Percentiles rank a stretch among this genome's conserved stretches.
Evolutionary conservation across 1,139 yeast genomes (phyloP).

Genomic region (Candida neerlandica): DNA sequence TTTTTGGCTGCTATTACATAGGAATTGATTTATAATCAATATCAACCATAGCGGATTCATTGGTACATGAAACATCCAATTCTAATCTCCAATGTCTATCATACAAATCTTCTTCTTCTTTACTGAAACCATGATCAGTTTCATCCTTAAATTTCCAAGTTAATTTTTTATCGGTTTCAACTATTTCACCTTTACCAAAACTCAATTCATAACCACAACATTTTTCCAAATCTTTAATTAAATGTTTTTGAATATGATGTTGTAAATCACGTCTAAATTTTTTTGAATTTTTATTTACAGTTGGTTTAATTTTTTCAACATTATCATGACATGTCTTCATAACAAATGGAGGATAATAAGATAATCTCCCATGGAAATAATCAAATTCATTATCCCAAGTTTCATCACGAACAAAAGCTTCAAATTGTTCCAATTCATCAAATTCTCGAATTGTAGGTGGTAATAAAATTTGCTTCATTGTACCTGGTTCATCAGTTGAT

Average conservation of each 20-base stretch:
- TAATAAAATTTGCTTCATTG: constrained; percentile 31
- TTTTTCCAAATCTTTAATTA: constrained; percentile 64
- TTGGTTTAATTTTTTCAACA: constrained; percentile 72
- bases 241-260: constrained; percentile 73
- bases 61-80: constrained; percentile 59
- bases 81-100: constrained; percentile 61
- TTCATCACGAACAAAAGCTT: constrained; percentile 66
- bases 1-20: constrained; percentile 4
- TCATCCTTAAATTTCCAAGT: constrained; percentile 59
- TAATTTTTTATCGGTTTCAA: constrained; percentile 47
- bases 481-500: constrained; percentile 30
- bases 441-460: constrained; percentile 54
- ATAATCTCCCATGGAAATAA: constrained; percentile 65
- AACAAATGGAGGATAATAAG: constrained; percentile 74
- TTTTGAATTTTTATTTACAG: constrained; percentile 69
- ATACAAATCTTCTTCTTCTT: constrained; percentile 45
- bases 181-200: constrained; percentile 51
- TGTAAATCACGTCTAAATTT: constrained; percentile 75
- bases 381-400: constrained; percentile 78
- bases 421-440: constrained; percentile 66
- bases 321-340: constrained; percentile 67
- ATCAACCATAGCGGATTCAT: constrained; percentile 61
- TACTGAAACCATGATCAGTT: constrained; percentile 55
- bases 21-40: constrained; percentile 58
- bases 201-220: constrained; percentile 62